Conservation (phyloP, 768 basidiomycete species). For the Chalciporus piperatus region DNA sequence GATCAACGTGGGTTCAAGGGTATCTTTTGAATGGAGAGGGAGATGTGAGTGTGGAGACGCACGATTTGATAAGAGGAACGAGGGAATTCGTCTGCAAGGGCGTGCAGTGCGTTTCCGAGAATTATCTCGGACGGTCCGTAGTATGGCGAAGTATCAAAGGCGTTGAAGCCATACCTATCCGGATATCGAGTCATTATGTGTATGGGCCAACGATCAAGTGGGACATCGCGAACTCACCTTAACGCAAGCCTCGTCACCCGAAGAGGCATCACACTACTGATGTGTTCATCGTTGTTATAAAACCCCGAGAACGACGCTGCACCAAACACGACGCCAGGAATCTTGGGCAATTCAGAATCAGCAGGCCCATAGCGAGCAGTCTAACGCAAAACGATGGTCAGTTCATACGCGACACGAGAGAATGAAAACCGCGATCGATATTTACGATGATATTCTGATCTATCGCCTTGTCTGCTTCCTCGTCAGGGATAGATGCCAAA, state of each 20-base stretch:
- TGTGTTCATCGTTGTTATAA: conserved; percentile 62
- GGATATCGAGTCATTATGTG: background rate
- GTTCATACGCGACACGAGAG: background rate
- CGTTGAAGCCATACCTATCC: conserved; percentile 70
- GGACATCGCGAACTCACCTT: conserved; percentile 43
- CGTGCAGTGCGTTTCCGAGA: conserved; percentile 61
- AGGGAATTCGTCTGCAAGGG: conserved; percentile 67
- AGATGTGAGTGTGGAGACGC: background rate
- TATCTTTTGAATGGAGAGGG: background rate
- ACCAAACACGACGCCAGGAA: conserved; percentile 63
- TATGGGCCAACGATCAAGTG: background rate
- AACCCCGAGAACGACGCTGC: conserved; percentile 65
- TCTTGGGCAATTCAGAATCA: conserved; percentile 29
- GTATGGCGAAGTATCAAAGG: conserved; percentile 80
- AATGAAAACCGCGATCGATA: background rate
- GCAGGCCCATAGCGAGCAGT: conserved; percentile 28
- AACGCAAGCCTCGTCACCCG: conserved; percentile 73
- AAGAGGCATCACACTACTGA: conserved; percentile 55
- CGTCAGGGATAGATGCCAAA: conserved; percentile 41
- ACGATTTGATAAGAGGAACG: conserved; percentile 77
- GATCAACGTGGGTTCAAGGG: background rate
- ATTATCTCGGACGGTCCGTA: conserved; percentile 81
- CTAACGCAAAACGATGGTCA: conserved; percentile 22
- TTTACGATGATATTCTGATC: conserved; percentile 35
- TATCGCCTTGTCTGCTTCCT: conserved; percentile 37